Percentiles rank a stretch among this genome's conserved stretches.
Conservation (phyloP, 2,329 filamentous ascomycete species). For the Dothiorella sarmentorum region DNA sequence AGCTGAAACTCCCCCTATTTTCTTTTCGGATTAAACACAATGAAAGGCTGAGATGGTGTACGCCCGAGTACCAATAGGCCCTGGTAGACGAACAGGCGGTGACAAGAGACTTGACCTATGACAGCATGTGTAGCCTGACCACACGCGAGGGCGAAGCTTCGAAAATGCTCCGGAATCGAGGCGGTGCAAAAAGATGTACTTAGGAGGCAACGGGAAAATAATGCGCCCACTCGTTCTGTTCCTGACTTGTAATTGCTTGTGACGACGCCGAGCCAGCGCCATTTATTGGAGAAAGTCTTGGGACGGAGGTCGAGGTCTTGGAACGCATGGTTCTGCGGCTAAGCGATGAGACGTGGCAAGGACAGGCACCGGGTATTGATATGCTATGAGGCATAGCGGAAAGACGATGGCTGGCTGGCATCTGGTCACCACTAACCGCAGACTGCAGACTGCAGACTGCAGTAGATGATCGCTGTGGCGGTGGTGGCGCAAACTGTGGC, state of each 20-base stretch:
- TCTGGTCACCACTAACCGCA: too few species aligned
- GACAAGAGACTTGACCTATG: background rate
- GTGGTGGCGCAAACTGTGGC: background rate
- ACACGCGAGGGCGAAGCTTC: background rate
- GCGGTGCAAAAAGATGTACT: slow-evolving; percentile 8
- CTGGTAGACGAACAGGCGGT: background rate
- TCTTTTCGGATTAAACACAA: background rate
- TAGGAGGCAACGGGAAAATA: background rate
- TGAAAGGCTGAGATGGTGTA: background rate
- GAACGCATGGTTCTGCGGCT: too few species aligned
- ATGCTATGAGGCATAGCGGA: too few species aligned
- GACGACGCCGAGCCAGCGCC: slow-evolving; percentile 1
- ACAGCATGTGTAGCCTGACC: background rate
- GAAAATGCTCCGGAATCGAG: background rate
- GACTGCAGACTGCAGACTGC: too few species aligned
- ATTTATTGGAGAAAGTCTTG: background rate
- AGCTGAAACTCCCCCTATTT: slow-evolving; percentile 13
- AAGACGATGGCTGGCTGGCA: too few species aligned
- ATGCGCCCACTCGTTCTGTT: background rate
- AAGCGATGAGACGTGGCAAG: too few species aligned
- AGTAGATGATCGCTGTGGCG: background rate
- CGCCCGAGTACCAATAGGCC: background rate
- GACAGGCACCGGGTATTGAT: too few species aligned
- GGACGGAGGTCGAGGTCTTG: too few species aligned
- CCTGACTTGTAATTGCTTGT: slow-evolving; percentile 1